Base-by-base conservation (phyloP, 352 stramenopile species). In the Pythium chondricola region DNA sequence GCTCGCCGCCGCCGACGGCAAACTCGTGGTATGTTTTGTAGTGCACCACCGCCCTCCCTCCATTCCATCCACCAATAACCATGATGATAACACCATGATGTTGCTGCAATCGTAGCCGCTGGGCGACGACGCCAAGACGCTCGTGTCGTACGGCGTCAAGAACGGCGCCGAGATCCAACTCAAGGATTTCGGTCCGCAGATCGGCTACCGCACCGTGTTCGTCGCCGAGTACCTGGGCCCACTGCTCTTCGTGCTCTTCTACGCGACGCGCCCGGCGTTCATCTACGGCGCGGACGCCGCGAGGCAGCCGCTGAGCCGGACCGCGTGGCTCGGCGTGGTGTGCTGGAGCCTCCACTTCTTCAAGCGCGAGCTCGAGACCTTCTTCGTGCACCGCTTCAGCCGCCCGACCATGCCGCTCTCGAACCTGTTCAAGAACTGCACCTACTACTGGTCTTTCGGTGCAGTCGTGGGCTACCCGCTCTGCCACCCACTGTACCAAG, bases 381-480 rank as follows among this genome's bases (percentile, higher is more conserved):
- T 95, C 40, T 95, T 95, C 56, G 83, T 95, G 46, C 84, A 96
- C 62, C 81, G 77, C 58, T 96, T 96, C 62, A 87, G 66, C 36
- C 77, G 75, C 42, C 68, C 78, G 35, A 96, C 81, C 30, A 95
- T 96, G 86, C 84, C 86, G 14, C 60, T 96, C 33, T 63, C 57
- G 24, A 95, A 96, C 58, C 52, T 96, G 9, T 95, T 95, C 58
- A 95, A 95, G 65, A 96, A 96, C 71, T 94, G 83, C 66, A 59
- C 58, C 26, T 95, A 95, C 64, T 96, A 96, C 66, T 95, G 83
- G 80, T 65, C 50, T 21, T 95, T 92, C 49, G 83, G 68, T n/a
- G 65, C 71, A 22, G 74, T 88, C 17, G 77, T 95, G 26, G 86
- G 79, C 45, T 95, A 93, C 62, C 74, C 78, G 26, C 49, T 96